phyloP scores from a whole-genome alignment of 139 green algal genomes.

The Chlamydomonas schloesseri region DNA sequence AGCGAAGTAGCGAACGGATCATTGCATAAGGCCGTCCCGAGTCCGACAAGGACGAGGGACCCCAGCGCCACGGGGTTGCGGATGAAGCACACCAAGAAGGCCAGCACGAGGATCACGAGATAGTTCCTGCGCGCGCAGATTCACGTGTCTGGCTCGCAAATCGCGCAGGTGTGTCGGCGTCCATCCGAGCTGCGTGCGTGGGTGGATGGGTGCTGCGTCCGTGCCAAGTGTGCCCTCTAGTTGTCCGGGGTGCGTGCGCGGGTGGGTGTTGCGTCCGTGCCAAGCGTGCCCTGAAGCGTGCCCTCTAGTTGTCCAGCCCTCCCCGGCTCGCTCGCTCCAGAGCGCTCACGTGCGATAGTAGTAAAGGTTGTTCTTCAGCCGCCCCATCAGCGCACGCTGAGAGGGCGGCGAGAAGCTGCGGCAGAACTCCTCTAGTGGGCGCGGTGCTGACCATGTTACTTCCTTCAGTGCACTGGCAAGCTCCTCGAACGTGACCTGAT shows the following conservation, averaged over 20 bases:
- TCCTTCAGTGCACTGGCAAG: not conserved
- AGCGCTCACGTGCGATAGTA: slow-evolving; percentile 56
- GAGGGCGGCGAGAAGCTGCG: not conserved
- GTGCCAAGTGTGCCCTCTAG: no score
- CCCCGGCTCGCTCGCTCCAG: no score
- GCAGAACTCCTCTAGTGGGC: slow-evolving; percentile 13
- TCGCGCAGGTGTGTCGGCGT: no score
- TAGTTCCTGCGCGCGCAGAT: slow-evolving; percentile 46
- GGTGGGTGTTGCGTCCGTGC: no score
- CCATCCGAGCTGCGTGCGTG: no score
- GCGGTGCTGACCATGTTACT: slow-evolving; percentile 18
- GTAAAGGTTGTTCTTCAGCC: slow-evolving; percentile 66
- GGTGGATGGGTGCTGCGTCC: not conserved
- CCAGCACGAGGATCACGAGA: slow-evolving; percentile 45
- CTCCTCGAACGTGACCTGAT: slow-evolving; percentile 4
- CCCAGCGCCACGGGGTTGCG: slow-evolving; percentile 42
- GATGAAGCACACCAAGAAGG: slow-evolving; percentile 40
- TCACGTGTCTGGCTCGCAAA: no score
- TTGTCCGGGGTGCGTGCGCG: no score
- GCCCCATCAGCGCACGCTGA: not conserved
- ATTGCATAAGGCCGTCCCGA: slow-evolving; percentile 56
- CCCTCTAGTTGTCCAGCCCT: no score
- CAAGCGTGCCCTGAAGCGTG: no score
- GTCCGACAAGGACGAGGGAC: not conserved
- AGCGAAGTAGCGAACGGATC: slow-evolving; percentile 63